Base-by-base conservation (phyloP, 2,329 filamentous ascomycete species). In the Falciphora oryzae region DNA sequence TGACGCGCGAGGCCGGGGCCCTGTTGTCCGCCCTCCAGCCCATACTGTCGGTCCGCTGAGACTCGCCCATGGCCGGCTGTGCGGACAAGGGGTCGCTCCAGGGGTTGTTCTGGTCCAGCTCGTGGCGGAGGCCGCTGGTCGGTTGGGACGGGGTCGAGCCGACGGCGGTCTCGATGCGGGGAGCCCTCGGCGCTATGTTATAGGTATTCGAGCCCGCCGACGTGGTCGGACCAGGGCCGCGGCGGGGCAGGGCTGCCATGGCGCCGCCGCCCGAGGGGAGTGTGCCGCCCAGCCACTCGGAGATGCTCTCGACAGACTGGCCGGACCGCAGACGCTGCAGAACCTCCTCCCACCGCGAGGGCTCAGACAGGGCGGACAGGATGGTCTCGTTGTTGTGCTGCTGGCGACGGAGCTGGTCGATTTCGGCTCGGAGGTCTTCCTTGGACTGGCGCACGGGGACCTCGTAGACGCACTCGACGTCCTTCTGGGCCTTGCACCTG, bases 381-480 rank as follows among this genome's bases (percentile, higher is more conserved):
- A 89, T 80, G 35, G 79, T 79, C 31, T 88, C 83, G 71, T 76
- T 85, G 59, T 80, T 81, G 28, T 79, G 81, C 70, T 87, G 82
- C 57, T 82, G 80, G 22, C 78, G 78, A 61, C 83, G 83, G 50
- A 89, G 74, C 31, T 74, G 75, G 63, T 88, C 86, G 66, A 88
- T 85, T 69, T 88, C 85, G 70, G 76, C 77, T 59, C 86, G 81
- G 6, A 89, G 78, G 63, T 82, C 81, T 66, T 88, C 85, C 67
- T 89, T 89, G 14, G 85, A 87, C 68, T 87, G 85, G 59, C 86
- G 84, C 6, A 88, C 81, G 0, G 85, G 86, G 10, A 86, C 71
- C 68, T 88, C 85, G 75, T 89, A 89, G 29, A 86, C 71, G 66
- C 86, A 89, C 29, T 86, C 80, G 56, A 80, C 74, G 38, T 83